Conservation (phyloP, 2,329 filamentous ascomycete genomes). For the Pseudocercospora cruenta region DNA sequence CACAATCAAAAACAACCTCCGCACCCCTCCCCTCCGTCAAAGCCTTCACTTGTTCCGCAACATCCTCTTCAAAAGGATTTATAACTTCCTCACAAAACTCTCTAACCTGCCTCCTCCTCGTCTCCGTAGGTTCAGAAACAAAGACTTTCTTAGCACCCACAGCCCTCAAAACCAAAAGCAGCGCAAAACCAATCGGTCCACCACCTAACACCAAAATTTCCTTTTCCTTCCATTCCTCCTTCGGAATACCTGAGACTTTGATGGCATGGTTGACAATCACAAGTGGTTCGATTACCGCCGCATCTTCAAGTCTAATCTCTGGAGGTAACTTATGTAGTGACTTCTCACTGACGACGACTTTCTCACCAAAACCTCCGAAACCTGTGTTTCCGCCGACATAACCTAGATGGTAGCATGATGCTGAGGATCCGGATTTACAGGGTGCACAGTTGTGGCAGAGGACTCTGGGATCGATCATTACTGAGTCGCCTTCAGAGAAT, state of each 20-base stretch:
- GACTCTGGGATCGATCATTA: slow-evolving; percentile 32
- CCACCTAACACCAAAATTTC: slow-evolving; percentile 31
- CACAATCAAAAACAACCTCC: slow-evolving; percentile 33
- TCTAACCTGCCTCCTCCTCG: slow-evolving; percentile 22
- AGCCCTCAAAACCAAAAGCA: slow-evolving; percentile 26
- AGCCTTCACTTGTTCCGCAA: slow-evolving; percentile 21
- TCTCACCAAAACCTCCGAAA: slow-evolving; percentile 30
- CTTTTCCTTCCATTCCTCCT: slow-evolving; percentile 17
- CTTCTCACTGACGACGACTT: slow-evolving; percentile 18
- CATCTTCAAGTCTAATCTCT: slow-evolving; percentile 24
- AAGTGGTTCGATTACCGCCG: slow-evolving; percentile 31
- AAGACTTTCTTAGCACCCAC: slow-evolving; percentile 22
- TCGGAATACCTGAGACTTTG: slow-evolving; percentile 20
- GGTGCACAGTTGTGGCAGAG: slow-evolving; percentile 26
- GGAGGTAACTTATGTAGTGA: slow-evolving; percentile 24
- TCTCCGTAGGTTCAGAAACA: slow-evolving; percentile 26
- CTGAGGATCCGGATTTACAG: slow-evolving; percentile 22
- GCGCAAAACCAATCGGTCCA: slow-evolving; percentile 30
- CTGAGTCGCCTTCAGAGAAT: slow-evolving; percentile 24
- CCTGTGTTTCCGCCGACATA: slow-evolving; percentile 28
- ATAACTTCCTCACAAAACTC: slow-evolving; percentile 22
- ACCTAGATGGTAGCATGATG: slow-evolving; percentile 26
- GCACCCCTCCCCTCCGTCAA: slow-evolving; percentile 23
- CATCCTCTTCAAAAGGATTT: slow-evolving; percentile 27
- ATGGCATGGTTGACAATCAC: slow-evolving; percentile 29